These are phyloP conservation scores for Jatropha curcas DNA, from an alignment of 345 rosid genomes.

Conservation along the genomic window DNA sequence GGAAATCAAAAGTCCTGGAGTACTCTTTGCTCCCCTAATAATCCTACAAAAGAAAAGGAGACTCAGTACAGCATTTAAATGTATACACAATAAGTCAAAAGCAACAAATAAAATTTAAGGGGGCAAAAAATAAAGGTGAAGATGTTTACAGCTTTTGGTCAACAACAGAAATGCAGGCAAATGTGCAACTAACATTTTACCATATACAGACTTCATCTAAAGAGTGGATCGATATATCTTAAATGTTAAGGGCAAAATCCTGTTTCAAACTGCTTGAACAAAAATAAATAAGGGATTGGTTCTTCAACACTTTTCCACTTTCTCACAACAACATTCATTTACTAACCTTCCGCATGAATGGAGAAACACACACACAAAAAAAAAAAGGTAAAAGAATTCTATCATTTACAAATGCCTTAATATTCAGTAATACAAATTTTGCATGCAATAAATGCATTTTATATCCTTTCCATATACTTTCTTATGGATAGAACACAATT, in stretches of 20 bases:
- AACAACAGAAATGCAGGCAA: background rate
- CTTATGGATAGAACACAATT: background rate
- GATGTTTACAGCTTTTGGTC: background rate
- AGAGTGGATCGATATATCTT: background rate
- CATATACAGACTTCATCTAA: background rate
- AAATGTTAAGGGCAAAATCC: background rate
- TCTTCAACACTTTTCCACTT: background rate
- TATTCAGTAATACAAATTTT: background rate
- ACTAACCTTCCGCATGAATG: background rate
- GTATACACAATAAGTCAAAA: background rate
- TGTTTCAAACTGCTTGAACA: background rate
- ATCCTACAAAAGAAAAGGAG: conserved; percentile 44
- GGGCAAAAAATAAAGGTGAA: background rate
- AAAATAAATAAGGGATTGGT: background rate
- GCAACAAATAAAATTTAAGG: background rate
- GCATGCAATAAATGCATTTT: background rate
- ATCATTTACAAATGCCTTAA: background rate
- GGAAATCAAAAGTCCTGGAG: conserved; percentile 52
- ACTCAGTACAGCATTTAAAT: background rate
- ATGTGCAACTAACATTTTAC: background rate
- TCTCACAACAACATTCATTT: background rate
- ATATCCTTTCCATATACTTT: background rate
- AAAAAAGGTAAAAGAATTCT: background rate
- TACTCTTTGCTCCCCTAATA: conserved; percentile 57
- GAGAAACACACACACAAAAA: background rate